phyloP scores from a whole-genome alignment of 441 rosid species.

The Gossypium gossypioides region DNA sequence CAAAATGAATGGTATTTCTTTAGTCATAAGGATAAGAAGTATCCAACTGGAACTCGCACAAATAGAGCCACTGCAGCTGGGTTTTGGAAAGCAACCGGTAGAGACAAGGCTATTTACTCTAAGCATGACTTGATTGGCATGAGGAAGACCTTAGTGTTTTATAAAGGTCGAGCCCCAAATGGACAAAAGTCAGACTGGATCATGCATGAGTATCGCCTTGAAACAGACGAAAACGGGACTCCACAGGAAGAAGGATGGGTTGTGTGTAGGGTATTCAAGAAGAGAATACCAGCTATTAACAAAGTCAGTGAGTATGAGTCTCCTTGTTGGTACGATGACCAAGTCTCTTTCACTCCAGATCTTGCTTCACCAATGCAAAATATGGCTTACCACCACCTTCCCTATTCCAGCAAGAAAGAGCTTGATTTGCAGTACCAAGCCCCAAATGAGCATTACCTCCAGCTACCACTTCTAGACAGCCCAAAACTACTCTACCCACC shows the following conservation, averaged over 20 bases:
- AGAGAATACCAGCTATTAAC: conserved; percentile 40
- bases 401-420: conserved; percentile 53
- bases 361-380: conserved; percentile 43
- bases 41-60: conserved; percentile 88
- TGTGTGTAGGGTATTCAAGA: conserved; percentile 87
- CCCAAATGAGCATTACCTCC: conserved; percentile 44
- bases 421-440: conserved; percentile 28
- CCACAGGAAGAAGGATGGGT: conserved; percentile 98
- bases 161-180: conserved; percentile 66
- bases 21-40: conserved; percentile 90
- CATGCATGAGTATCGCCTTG: conserved; percentile 73
- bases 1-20: conserved; percentile 87
- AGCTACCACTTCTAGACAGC: conserved; percentile 68
- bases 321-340: conserved; percentile 64
- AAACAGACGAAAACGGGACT: conserved; percentile 71
- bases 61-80: conserved; percentile 73
- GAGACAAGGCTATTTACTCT: conserved; percentile 62
- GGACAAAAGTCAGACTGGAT: conserved; percentile 80
- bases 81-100: conserved; percentile 77
- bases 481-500: conserved; percentile 43
- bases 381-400: conserved; percentile 23
- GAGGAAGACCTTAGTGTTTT: conserved; percentile 71
- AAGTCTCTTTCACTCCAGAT: conserved; percentile 46
- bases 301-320: conserved; percentile 51
- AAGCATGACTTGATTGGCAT: conserved; percentile 62